Evolutionary conservation across 2,329 filamentous ascomycete genomes (phyloP), one percentile per base, ranked within the genome.

Genomic region (Chrysoporthe deuterocubensis): DNA sequence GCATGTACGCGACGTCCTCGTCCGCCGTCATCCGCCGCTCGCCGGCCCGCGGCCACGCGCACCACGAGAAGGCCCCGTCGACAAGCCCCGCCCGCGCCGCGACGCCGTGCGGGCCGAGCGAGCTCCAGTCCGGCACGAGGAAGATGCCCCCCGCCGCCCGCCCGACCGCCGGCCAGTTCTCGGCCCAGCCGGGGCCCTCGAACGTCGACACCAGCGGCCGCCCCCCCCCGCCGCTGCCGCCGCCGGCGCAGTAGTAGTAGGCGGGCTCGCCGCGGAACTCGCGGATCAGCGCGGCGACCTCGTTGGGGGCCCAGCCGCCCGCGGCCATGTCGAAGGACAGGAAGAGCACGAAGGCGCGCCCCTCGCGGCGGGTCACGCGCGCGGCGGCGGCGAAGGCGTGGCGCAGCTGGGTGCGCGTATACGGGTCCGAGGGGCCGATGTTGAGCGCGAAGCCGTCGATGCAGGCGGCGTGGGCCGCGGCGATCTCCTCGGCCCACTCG

Each of bases 171-270:
- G 72, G 66, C 82, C 82, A 84, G 72, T 83, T 80, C 34, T 75
- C 75, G 4, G 78, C 76, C 72, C 80, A 81, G 34, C 70, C 72
- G 6, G 80, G 75, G 2, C 84, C 84, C 72, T 85, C 83, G 65
- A 86, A 86, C 0, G 84, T 86, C 4, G 82, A 84, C n/a, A 85
- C 83, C 11, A 85, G 75, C 0, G 83, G 78, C 46, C 77, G 76
- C 26, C 74, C 75, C 44, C 82, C 21, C 21, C 21, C 76, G 64
- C 82, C 77, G 62, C 76, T 78, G 69, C 82, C 26, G 26, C 26
- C 2, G 26, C 26, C 2, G 26, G 26, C 76, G 64, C 82, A 76
- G 62, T 76, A 78, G 69, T 80, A 75, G 70, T 85, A 80, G 14
- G 80, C 80, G 14, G 73, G 64, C 9, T 76, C 78, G 11, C 71